A percentile compares a stretch with the other conserved stretches of the same genome.
Evolutionary conservation across 2,329 filamentous ascomycete species (phyloP).

Genomic region (Botrytis hyacinthi): DNA sequence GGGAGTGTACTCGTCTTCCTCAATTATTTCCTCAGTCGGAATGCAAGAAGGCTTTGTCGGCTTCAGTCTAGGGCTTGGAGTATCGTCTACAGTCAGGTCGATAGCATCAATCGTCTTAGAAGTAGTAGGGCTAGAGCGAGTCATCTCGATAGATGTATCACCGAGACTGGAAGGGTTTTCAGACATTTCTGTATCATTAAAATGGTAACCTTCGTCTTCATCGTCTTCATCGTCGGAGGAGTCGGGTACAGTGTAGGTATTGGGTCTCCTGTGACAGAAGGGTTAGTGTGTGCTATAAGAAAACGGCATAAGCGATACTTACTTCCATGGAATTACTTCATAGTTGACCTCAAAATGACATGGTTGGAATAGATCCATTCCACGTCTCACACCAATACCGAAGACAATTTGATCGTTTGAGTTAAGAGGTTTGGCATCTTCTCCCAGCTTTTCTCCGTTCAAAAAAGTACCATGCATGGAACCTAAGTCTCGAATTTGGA

Average conservation of each 20-base stretch:
- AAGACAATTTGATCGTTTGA: constrained; percentile 45
- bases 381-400: constrained; percentile 50
- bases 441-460: constrained; percentile 46
- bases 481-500: constrained; percentile 53
- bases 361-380: constrained; percentile 41
- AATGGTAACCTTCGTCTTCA: constrained; percentile 36
- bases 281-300: not conserved
- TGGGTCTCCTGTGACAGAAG: constrained; percentile 29
- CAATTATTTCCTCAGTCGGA: not conserved
- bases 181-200: constrained; percentile 32
- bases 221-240: constrained; percentile 36
- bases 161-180: constrained; percentile 32
- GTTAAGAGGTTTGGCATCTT: constrained; percentile 35
- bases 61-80: constrained; percentile 17
- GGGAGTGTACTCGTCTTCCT: not conserved
- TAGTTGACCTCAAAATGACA: constrained; percentile 35
- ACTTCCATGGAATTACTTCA: constrained; percentile 33
- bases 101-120: constrained; percentile 31
- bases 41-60: not conserved
- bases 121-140: constrained; percentile 23
- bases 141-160: constrained; percentile 31
- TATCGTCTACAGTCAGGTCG: constrained; percentile 38
- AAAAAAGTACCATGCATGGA: constrained; percentile 63
- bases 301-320: constrained; percentile 19
- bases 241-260: constrained; percentile 33